Evolutionary conservation across 768 basidiomycete species (phyloP).

Genomic region (Serendipita sp.): DNA sequence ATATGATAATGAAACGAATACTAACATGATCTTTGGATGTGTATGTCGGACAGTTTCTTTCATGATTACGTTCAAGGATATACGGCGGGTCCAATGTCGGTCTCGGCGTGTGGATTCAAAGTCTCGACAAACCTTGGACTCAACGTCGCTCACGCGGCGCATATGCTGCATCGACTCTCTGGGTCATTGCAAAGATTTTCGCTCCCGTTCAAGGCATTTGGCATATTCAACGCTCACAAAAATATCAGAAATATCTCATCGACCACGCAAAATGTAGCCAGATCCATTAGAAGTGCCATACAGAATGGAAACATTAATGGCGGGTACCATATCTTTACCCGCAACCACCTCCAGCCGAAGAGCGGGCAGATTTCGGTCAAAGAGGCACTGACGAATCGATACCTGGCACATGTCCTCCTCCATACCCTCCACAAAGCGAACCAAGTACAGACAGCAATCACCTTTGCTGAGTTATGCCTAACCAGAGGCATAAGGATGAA

Average conservation of each 20-base stretch:
- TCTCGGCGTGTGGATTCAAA: no score
- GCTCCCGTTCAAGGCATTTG: no score
- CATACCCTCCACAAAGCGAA: not conserved
- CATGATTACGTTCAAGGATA: not conserved
- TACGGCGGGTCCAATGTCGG: no score
- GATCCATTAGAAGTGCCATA: not conserved
- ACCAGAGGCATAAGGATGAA: not conserved
- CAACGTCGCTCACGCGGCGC: not conserved
- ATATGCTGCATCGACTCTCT: not conserved
- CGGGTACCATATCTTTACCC: not conserved
- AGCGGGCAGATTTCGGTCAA: not conserved
- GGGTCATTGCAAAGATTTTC: not conserved
- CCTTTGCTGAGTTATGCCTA: not conserved
- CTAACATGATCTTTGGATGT: slow-evolving; percentile 2
- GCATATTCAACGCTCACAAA: no score
- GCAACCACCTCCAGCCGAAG: not conserved
- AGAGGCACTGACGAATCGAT: not conserved
- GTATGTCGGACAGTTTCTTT: not conserved
- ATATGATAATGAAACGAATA: not conserved
- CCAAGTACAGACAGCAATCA: not conserved
- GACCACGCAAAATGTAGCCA: not conserved
- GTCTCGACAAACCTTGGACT: no score
- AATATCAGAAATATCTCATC: not conserved
- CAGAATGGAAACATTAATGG: not conserved
- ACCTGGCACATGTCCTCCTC: not conserved